Evolutionary conservation across 805 yeast species (phyloP).

Genomic region (Isabelozyma gotoi): DNA sequence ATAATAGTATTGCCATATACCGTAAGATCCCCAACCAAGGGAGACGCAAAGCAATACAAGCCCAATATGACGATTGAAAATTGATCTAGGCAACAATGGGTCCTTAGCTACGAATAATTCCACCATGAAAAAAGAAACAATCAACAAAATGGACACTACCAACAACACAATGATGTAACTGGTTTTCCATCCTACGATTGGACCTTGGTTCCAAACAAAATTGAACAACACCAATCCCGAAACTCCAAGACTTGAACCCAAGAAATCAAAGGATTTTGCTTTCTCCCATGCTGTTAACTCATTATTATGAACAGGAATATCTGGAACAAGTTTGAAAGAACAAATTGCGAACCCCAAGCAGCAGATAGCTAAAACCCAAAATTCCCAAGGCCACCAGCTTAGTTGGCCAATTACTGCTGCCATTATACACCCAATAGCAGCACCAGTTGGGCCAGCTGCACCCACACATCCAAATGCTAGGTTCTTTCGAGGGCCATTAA

Average conservation of each 20-base stretch:
- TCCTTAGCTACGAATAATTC: constrained; percentile 46
- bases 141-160: constrained; percentile 46
- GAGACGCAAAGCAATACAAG: constrained; percentile 51
- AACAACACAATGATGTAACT: constrained; percentile 60
- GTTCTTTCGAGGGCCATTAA: constrained; percentile 48
- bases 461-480: constrained; percentile 58
- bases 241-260: constrained; percentile 51
- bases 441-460: constrained; percentile 64
- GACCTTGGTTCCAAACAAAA: constrained; percentile 75
- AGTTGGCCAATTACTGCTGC: constrained; percentile 46
- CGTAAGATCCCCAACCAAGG: constrained; percentile 78
- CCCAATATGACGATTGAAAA: constrained; percentile 44
- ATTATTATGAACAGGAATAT: neutral
- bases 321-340: constrained; percentile 41
- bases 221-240: constrained; percentile 61
- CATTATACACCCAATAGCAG: constrained; percentile 53
- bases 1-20: constrained; percentile 68
- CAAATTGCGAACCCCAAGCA: constrained; percentile 27
- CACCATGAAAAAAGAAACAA: constrained; percentile 42
- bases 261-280: constrained; percentile 14
- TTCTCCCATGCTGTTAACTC: neutral
- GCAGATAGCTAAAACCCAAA: constrained; percentile 46
- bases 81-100: constrained; percentile 56
- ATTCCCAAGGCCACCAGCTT: constrained; percentile 64
- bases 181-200: constrained; percentile 63